A percentile compares a stretch with the other conserved stretches of the same genome.
Conservation (phyloP, 2,329 filamentous ascomycete genomes). For the Pseudogymnoascus sp. region DNA sequence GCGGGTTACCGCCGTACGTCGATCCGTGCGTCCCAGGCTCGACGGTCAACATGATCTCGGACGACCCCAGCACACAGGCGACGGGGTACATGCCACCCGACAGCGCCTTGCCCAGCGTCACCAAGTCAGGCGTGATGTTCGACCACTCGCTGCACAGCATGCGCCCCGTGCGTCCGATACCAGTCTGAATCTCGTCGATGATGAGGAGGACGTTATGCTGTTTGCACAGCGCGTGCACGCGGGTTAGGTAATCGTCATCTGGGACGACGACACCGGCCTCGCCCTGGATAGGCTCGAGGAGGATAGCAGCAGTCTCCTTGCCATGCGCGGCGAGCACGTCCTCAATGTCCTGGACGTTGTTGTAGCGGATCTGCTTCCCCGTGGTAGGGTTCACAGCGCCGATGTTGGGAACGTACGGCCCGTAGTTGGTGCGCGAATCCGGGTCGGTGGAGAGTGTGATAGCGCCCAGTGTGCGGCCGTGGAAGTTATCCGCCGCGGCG, state of each 20-base stretch:
- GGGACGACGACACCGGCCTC: constrained; percentile 96
- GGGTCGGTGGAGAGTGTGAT: constrained; percentile 93
- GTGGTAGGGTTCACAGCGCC: constrained; percentile 70
- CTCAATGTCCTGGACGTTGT: constrained; percentile 73
- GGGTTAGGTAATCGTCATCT: constrained; percentile 74
- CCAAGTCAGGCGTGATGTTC: constrained; percentile 87
- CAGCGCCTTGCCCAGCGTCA: constrained; percentile 94
- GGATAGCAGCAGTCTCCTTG: constrained; percentile 79
- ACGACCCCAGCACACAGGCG: constrained; percentile 77
- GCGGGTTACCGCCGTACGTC: constrained; percentile 95
- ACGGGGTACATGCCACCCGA: constrained; percentile 99
- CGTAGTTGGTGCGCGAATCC: constrained; percentile 89
- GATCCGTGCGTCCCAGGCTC: constrained; percentile 96
- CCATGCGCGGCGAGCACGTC: constrained; percentile 72
- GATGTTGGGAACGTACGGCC: constrained; percentile 85
- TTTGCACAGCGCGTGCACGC: constrained; percentile 77
- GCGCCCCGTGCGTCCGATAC: constrained; percentile 87
- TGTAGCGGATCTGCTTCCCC: constrained; percentile 71
- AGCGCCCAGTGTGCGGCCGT: constrained; percentile 90
- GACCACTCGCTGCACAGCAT: constrained; percentile 94
- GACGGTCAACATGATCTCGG: constrained; percentile 89
- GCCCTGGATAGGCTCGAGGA: constrained; percentile 94
- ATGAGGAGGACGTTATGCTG: constrained; percentile 94
- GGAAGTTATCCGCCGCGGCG: constrained; percentile 85
- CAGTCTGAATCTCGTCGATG: constrained; percentile 97